phyloP scores from a whole-genome alignment of 176 grass and related monocot species.

The Urochloa ruziziensis region DNA sequence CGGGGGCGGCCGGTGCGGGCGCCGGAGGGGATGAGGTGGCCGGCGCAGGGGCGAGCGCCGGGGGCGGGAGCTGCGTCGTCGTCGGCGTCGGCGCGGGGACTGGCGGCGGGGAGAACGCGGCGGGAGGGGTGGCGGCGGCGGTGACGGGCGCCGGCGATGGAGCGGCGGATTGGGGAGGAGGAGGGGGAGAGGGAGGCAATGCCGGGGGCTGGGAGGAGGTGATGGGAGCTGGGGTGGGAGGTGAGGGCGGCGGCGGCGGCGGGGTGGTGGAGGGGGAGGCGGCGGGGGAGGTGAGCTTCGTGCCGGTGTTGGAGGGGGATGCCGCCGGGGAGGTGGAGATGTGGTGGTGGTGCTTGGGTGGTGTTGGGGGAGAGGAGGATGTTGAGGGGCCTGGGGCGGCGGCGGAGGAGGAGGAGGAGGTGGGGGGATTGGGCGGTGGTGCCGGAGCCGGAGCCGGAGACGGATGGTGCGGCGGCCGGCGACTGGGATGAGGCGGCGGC shows the following conservation, averaged over 20 bases:
- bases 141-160: neutral
- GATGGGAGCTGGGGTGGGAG: neutral
- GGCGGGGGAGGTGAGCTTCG: conserved; percentile 31
- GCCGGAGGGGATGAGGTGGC: neutral
- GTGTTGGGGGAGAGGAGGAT: neutral
- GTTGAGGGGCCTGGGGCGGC: conserved; percentile 13
- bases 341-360: too few species aligned
- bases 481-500: conserved; percentile 21
- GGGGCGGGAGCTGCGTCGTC: neutral
- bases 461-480: conserved; percentile 30
- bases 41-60: neutral
- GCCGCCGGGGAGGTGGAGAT: conserved; percentile 30
- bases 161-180: neutral
- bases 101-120: neutral
- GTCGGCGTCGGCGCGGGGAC: neutral
- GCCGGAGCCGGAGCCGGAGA: conserved; percentile 11
- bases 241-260: neutral
- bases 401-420: neutral
- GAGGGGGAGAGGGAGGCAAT: neutral
- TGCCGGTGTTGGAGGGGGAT: conserved; percentile 20
- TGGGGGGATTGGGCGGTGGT: neutral
- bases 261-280: neutral
- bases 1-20: neutral
- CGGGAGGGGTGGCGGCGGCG: neutral
- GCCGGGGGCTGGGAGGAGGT: conserved; percentile 14